Conservation (phyloP, 495 filamentous ascomycete genomes). For the Venustampulla echinocandica region DNA sequence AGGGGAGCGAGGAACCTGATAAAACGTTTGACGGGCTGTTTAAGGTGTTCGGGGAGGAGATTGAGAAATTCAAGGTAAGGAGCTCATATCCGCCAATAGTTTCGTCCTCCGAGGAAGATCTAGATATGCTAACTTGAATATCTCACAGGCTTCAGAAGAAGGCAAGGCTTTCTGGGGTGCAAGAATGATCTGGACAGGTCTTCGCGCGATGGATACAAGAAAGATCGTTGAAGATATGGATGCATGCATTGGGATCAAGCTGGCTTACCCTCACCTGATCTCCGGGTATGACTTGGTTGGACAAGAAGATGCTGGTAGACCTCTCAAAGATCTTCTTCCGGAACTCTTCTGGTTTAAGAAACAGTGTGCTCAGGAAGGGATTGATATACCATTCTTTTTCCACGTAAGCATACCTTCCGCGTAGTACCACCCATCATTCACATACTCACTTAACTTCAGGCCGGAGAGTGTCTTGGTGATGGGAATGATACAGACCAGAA, state of each 20-base stretch:
- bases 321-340: constrained; percentile 68
- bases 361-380: constrained; percentile 62
- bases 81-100: background rate
- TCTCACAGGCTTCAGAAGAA: constrained; percentile 49
- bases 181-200: constrained; percentile 77
- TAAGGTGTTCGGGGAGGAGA: constrained; percentile 63
- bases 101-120: too few species aligned
- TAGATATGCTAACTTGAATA: too few species aligned
- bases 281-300: constrained; percentile 85
- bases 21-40: constrained; percentile 57
- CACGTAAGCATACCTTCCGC: constrained; percentile 38
- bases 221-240: constrained; percentile 71
- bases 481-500: constrained; percentile 72
- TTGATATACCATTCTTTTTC: constrained; percentile 93
- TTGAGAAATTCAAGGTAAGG: constrained; percentile 58
- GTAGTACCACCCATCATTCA: background rate
- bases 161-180: constrained; percentile 75
- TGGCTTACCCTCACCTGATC: constrained; percentile 67
- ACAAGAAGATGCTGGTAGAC: constrained; percentile 69
- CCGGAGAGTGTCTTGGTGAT: constrained; percentile 75
- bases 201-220: constrained; percentile 54
- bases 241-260: constrained; percentile 71
- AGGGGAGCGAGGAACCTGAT: constrained; percentile 52
- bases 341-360: constrained; percentile 90
- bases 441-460: background rate